A percentile compares a stretch with the other conserved stretches of the same genome.
These are phyloP conservation scores for Zygotorulaspora sp. DNA, from an alignment of 805 yeast genomes.

Conservation along the genomic window DNA sequence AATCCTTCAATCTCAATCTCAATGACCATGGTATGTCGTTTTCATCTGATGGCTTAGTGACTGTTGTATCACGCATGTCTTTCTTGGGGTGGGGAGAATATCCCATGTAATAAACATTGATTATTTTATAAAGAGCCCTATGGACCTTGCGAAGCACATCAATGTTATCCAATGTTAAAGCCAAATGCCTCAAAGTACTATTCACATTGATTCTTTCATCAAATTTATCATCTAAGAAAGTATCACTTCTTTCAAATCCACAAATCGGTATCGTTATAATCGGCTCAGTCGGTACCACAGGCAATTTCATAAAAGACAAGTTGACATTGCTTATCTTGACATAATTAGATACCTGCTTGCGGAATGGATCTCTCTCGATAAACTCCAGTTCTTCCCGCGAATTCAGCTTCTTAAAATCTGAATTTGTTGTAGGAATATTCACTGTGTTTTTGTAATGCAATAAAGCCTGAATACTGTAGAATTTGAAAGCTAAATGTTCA, in stretches of 20 bases:
- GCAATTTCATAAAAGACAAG: constrained; percentile 18
- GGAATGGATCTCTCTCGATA: constrained; percentile 13
- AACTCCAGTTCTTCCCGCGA: constrained; percentile 12
- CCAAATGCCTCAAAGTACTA: constrained; percentile 29
- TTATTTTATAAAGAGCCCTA: constrained; percentile 6
- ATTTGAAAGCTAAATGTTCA: constrained; percentile 22
- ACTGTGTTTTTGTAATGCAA: constrained; percentile 14
- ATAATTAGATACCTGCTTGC: constrained; percentile 20
- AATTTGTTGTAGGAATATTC: constrained; percentile 1
- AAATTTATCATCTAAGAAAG: constrained; percentile 20
- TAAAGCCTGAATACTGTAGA: constrained; percentile 22
- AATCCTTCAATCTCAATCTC: constrained; percentile 28
- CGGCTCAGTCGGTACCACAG: constrained; percentile 7
- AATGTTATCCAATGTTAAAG: constrained; percentile 23
- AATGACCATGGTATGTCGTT: constrained; percentile 18
- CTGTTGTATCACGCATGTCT: not conserved
- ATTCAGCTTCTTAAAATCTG: constrained; percentile 6
- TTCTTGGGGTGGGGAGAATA: not conserved
- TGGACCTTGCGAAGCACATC: constrained; percentile 21
- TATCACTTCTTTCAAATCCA: constrained; percentile 30
- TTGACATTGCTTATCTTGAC: constrained; percentile 24
- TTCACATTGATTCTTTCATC: constrained; percentile 16
- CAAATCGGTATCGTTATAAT: constrained; percentile 24
- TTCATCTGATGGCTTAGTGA: not conserved
- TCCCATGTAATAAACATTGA: not conserved